Evolutionary conservation across 2,329 filamentous ascomycete genomes (phyloP).

Genomic region (Botrytis medusae): DNA sequence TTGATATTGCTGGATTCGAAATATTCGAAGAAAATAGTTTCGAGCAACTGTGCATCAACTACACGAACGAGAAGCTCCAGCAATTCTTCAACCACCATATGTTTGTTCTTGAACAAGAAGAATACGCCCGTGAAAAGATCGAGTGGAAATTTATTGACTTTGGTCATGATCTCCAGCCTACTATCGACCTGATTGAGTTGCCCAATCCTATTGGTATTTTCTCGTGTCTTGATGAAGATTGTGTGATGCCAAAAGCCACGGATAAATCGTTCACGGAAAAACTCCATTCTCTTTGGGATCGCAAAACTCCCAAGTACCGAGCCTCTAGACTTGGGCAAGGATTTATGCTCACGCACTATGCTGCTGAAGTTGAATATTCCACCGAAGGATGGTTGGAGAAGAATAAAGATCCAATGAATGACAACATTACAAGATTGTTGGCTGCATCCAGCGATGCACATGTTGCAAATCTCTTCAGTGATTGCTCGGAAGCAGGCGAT

Average conservation of each 20-base stretch:
- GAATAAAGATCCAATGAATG: constrained; percentile 97
- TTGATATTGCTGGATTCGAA: constrained; percentile 98
- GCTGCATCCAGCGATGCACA: constrained; percentile 81
- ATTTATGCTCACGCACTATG: constrained; percentile 95
- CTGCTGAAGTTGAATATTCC: constrained; percentile 94
- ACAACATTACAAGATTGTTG: constrained; percentile 89
- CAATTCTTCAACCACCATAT: constrained; percentile 99
- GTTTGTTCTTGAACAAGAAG: constrained; percentile 98
- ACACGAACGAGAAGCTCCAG: constrained; percentile 98
- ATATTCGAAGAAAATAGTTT: constrained; percentile 99
- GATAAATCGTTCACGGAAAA: constrained; percentile 98
- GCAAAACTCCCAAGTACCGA: constrained; percentile 91
- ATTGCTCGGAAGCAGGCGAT: constrained; percentile 82
- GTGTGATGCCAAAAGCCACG: constrained; percentile 97
- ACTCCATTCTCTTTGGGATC: constrained; percentile 93
- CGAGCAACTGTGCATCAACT: constrained; percentile 98
- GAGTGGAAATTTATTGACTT: constrained; percentile 99
- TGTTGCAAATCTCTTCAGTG: constrained; percentile 78
- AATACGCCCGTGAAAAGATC: constrained; percentile 95
- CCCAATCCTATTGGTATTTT: constrained; percentile 98
- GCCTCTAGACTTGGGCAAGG: constrained; percentile 84
- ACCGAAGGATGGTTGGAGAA: constrained; percentile 96
- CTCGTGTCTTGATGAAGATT: constrained; percentile 95
- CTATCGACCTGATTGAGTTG: constrained; percentile 94
- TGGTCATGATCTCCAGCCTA: constrained; percentile 92